These are phyloP conservation scores for Kingdonia uniflora DNA, from an alignment of 164 flowering plant genomes.

Conservation along the genomic window DNA sequence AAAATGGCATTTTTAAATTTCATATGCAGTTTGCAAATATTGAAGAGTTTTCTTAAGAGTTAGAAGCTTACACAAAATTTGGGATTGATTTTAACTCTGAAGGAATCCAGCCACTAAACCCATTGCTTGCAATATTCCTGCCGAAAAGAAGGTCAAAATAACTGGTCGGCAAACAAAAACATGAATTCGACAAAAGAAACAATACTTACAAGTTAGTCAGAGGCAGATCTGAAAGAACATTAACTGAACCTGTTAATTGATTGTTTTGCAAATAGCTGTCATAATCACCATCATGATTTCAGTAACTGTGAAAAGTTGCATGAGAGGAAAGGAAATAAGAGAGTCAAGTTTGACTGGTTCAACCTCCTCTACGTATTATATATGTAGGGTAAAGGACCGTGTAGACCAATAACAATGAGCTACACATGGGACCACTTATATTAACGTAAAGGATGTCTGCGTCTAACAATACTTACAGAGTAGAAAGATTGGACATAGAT, in stretches of 20 bases:
- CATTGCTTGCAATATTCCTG: slow-evolving; percentile 85
- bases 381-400: too few relatives aligned
- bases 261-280: slow-evolving; percentile 78
- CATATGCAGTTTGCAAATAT: too few relatives aligned
- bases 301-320: slow-evolving; percentile 1
- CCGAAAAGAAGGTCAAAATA: slow-evolving; percentile 11
- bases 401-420: too few relatives aligned
- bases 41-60: background rate
- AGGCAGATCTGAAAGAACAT: slow-evolving; percentile 45
- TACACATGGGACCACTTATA: too few relatives aligned
- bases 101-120: slow-evolving; percentile 90
- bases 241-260: slow-evolving; percentile 69
- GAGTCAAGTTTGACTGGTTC: too few relatives aligned
- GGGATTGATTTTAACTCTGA: slow-evolving; percentile 53
- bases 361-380: too few relatives aligned
- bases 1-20: too few relatives aligned
- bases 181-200: background rate
- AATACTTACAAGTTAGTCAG: slow-evolving; percentile 55
- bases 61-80: slow-evolving; percentile 51
- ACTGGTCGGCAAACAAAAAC: background rate
- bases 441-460: too few relatives aligned
- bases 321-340: too few relatives aligned
- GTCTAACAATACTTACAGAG: slow-evolving; percentile 59
- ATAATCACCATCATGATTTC: slow-evolving; percentile 11
- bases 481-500: slow-evolving; percentile 67